Base-by-base conservation (phyloP, 768 basidiomycete genomes). In the Boletus insuetus region DNA sequence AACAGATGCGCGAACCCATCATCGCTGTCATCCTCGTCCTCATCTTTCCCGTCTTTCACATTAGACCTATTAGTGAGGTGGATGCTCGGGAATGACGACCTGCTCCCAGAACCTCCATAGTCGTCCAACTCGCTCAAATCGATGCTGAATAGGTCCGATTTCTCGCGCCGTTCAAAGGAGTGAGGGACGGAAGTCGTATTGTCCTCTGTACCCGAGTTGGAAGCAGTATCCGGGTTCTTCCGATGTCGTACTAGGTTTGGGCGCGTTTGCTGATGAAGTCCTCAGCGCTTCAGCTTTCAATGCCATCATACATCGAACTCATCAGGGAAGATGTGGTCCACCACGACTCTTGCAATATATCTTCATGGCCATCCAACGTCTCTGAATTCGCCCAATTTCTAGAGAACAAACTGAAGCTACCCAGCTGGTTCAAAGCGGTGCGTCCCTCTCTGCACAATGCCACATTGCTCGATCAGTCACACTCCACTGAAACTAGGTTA, bases 51-150 rank as follows among this genome's bases (percentile, higher is more conserved):
- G 19, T 69, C 65, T 39, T 73, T 69, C 49, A 74, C 73, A 22
- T 72, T 58, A 3, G 84, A 78, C 14, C 75, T 70, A 26, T n/a
- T n/a, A n/a, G 79, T 83, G 64, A 94, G 94, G 63, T 91, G 87
- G 22, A 96, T 92, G 60, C 88, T 89, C 0, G 94, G 93, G 63
- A 96, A 96, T 2, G 77, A 79, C 11, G 83, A 80, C 49, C 72
- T 77, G 60, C 78, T 82, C 19, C 77, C 77, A 19, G 67, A 69
- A 3, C 82, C 81, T 52, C 77, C 78, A 16, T 83, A 73, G 50
- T 86, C 84, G 52, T 87, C 82, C 50, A 86, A 70, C 53, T 84
- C 83, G 37, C 74, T 79, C 56, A 89, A 70, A 65, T 89, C 82
- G 51, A 89, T 78, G 44, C 77, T 79, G 59, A 93, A 83, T 10